Conservation (phyloP, 108 stramenopile genomes). For the Discostella pseudostelligera region DNA sequence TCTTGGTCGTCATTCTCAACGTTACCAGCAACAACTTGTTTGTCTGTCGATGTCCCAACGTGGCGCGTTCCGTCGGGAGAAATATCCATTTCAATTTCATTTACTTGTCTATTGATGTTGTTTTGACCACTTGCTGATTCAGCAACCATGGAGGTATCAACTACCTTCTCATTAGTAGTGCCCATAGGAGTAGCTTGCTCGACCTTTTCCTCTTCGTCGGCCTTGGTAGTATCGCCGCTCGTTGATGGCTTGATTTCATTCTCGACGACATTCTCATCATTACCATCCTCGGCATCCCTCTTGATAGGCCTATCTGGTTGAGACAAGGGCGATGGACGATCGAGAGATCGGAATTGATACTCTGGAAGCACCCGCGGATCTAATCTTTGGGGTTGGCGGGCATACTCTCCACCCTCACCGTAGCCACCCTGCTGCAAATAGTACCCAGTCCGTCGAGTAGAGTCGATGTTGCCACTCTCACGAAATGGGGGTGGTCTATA, state of each 20-base stretch:
- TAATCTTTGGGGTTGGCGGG: not conserved
- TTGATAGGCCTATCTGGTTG: not conserved
- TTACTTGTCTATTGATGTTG: not conserved
- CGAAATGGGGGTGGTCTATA: constrained; percentile 7
- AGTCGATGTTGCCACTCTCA: constrained; percentile 3
- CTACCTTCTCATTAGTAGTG: not conserved
- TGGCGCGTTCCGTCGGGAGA: not conserved
- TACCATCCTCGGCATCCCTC: not conserved
- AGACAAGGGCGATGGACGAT: constrained; percentile 26
- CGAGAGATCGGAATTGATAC: constrained; percentile 34
- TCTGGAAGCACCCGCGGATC: constrained; percentile 6
- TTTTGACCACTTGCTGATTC: not conserved
- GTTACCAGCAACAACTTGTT: not conserved
- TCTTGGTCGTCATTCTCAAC: not conserved
- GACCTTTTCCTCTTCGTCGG: constrained; percentile 2
- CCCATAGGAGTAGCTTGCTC: not conserved
- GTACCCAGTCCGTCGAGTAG: not conserved
- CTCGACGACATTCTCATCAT: not conserved
- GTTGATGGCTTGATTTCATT: not conserved
- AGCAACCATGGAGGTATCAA: constrained; percentile 2
- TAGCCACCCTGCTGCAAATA: constrained; percentile 6
- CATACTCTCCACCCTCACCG: not conserved
- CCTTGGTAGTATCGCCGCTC: constrained; percentile 9
- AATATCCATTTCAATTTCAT: not conserved
- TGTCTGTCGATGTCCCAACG: too few species aligned